phyloP scores from a whole-genome alignment of 164 flowering plant genomes.

The Nelumbo lutea region DNA sequence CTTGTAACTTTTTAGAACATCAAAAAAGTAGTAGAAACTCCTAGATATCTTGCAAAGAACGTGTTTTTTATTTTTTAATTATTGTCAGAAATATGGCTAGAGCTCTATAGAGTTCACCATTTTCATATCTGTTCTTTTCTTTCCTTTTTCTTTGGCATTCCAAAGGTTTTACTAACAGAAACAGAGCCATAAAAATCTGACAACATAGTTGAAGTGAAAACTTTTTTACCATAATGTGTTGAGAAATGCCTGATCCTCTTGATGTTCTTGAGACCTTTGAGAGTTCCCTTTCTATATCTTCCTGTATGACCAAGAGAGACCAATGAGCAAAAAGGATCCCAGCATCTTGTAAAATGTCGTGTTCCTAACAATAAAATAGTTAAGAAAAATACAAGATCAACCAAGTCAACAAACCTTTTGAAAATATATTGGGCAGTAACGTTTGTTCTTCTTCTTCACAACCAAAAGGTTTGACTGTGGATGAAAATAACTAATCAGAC shows the following conservation, averaged over 20 bases:
- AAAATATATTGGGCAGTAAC: constrained; percentile 83
- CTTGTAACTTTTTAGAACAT: too few species aligned
- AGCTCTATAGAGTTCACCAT: too few species aligned
- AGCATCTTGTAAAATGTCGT: background rate
- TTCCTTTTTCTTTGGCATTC: too few species aligned
- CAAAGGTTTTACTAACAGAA: too few species aligned
- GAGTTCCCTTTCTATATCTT: constrained; percentile 85
- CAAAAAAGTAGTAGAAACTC: too few species aligned
- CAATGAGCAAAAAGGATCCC: constrained; percentile 1
- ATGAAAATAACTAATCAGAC: constrained; percentile 7
- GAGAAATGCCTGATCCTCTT: background rate
- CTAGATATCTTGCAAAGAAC: too few species aligned
- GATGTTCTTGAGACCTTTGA: constrained; percentile 46
- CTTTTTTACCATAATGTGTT: background rate
- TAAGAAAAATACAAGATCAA: background rate
- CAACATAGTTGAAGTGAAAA: too few species aligned
- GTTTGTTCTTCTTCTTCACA: constrained; percentile 74
- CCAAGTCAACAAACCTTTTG: constrained; percentile 56
- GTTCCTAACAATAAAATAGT: background rate
- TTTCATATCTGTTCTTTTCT: too few species aligned
- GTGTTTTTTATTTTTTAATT: too few species aligned
- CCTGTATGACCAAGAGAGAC: constrained; percentile 39
- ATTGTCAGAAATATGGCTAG: too few species aligned
- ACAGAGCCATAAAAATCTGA: too few species aligned
- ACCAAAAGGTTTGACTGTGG: constrained; percentile 86